Base-by-base conservation (phyloP, 2,329 filamentous ascomycete species). In the Pseudonectria foliicola region DNA sequence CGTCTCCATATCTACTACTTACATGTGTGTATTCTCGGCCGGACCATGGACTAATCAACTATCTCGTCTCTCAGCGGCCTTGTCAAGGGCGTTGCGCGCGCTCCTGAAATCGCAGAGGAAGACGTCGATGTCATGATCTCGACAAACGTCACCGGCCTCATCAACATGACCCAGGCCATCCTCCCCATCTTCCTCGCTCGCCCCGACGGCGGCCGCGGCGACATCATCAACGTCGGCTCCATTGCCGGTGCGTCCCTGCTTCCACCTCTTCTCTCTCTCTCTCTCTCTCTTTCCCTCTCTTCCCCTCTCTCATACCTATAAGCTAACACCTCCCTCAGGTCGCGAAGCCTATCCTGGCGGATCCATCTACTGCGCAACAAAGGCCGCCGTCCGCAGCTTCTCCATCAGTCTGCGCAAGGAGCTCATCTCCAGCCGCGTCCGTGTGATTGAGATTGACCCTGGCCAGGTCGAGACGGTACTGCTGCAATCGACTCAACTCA, bases 151-250 rank as follows among this genome's bases (percentile, higher is more conserved):
- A 92, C 84, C 2, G 92, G 92, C 18, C 71, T 98, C 24, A 92
- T 98, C 68, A 85, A 90, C 69, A 86, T 96, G 83, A 96, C 92
- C 1, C 92, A 98, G 69, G 85, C 85, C 29, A 71, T 95, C 27
- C 63, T 96, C 13, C 79, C 85, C 34, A 80, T 88, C 57, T 93
- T 89, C 71, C 82, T 87, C 62, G 70, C 75, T 50, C 85, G 74
- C 61, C 76, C 64, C 55, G 73, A 90, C 37, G 82, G 84, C 39
- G 89, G 88, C 38, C 69, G 75, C 28, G 90, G 90, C 50, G 92
- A 96, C 58, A 89, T 98, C 58, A 94, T 98, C 67, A 96, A 95
- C 56, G 66, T 95, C 54, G 89, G 89, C 42, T 88, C 82, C 48
- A 89, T 95, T 55, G 89, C 89, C n/a, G 88, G 60, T 59, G 40